These are phyloP conservation scores for Nadsonia starkeyi-henricii DNA, from an alignment of 1,139 yeast species.

Conservation along the genomic window DNA sequence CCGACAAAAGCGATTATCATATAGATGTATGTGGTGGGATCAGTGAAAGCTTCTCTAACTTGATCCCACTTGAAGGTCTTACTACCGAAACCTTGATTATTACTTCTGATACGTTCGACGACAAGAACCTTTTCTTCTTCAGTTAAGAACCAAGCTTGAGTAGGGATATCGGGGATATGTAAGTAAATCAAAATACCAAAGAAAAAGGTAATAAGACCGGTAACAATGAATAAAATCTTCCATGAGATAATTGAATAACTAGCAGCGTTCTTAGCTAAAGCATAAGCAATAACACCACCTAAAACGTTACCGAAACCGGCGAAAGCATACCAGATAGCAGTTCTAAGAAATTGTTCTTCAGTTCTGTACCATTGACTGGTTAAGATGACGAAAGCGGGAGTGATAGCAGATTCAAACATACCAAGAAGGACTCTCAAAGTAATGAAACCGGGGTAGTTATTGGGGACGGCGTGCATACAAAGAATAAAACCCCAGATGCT, in stretches of 20 bases:
- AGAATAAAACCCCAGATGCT: conserved; percentile 39
- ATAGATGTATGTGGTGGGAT: conserved; percentile 33
- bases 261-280: conserved; percentile 26
- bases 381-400: conserved; percentile 47
- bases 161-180: conserved; percentile 39
- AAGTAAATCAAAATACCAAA: conserved; percentile 35
- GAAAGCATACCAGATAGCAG: conserved; percentile 36
- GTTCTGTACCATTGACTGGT: conserved; percentile 41
- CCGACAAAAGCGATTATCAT: conserved; percentile 14
- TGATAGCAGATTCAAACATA: conserved; percentile 38
- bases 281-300: conserved; percentile 44
- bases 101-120: conserved; percentile 35
- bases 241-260: conserved; percentile 28
- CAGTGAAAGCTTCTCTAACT: conserved; percentile 26
- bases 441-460: conserved; percentile 35
- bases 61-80: conserved; percentile 36
- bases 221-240: conserved; percentile 35
- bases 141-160: conserved; percentile 38
- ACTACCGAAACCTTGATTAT: conserved; percentile 35
- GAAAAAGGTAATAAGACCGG: conserved; percentile 34
- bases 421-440: conserved; percentile 41
- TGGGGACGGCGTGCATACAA: conserved; percentile 34
- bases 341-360: conserved; percentile 38
- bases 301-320: conserved; percentile 43
- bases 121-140: conserved; percentile 37